Percentiles rank a stretch among this genome's conserved stretches.
Conservation (phyloP, 192 early-diverging fungal genomes). For the Backusella liffmaniae region DNA sequence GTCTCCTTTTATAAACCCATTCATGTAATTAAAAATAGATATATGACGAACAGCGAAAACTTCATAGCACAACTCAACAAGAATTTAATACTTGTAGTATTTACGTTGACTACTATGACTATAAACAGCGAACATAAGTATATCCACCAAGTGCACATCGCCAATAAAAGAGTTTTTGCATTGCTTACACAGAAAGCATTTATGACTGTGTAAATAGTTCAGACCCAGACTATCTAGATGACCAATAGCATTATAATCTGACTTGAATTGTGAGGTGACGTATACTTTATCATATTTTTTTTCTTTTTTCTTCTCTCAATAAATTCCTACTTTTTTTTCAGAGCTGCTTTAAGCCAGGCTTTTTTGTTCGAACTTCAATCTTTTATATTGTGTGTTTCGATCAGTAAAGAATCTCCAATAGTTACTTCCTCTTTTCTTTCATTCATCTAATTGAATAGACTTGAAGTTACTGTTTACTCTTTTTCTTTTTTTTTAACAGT, state of each 20-base stretch:
- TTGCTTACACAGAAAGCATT: too few species aligned
- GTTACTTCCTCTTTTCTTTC: neutral
- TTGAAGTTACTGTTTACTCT: neutral
- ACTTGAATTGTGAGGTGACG: neutral
- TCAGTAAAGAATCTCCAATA: constrained; percentile 6
- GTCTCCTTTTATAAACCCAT: too few species aligned
- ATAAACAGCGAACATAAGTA: too few species aligned
- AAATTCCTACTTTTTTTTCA: constrained; percentile 5
- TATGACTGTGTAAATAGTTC: too few species aligned
- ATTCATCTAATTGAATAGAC: neutral
- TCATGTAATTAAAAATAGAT: too few species aligned
- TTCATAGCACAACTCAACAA: too few species aligned
- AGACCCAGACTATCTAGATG: too few species aligned
- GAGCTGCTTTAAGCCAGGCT: neutral
- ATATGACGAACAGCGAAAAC: too few species aligned
- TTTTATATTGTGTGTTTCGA: constrained; percentile 8
- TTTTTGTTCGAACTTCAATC: constrained; percentile 9
- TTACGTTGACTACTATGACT: too few species aligned
- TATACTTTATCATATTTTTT: neutral
- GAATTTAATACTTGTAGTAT: too few species aligned
- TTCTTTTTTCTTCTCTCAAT: neutral
- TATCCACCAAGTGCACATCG: too few species aligned
- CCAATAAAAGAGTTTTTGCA: too few species aligned
- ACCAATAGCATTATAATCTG: neutral
- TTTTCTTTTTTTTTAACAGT: neutral